Evolutionary conservation across 345 rosid genomes (phyloP), one percentile per base, ranked within the genome.

Genomic region (Rhodamnia rubescens): DNA sequence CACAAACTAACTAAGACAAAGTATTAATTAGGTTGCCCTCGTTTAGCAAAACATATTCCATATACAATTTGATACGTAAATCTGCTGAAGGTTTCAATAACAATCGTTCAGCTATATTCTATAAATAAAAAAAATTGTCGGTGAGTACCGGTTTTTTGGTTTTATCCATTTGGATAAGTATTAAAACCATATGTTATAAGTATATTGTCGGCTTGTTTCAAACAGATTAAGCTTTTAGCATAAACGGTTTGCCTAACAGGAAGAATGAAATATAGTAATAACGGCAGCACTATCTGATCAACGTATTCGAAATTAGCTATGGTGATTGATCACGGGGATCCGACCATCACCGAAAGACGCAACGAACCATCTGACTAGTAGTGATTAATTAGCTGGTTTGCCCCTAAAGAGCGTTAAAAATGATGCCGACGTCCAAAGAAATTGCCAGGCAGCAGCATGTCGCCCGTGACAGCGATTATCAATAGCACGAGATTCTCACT

Each of bases 161-260:
- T 32, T 64, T 64, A 0, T 64, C 44, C 1, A 2, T 64, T 2
- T 1, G 1, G 44, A 42, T 64, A 32, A 16, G 11, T 29, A 32
- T 16, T 64, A 61, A 1, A 32, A 36, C 8, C 78, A 16, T 64
- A 32, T 64, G 18, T 32, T 32, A 64, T 61, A 64, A 16, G 75
- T 64, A 32, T 0, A 3, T 36, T 32, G 24, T 64, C 4, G 0
- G 0, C 36, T 11, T 16, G 0, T 32, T 64, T 64, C 44, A 64
- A 32, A 64, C 20, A 16, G 6, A 15, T 15, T 29, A 29, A 64
- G 29, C 22, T 64, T 3, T 27, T 14, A 27, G 20, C 3, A 3
- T 0, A 14, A 27, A 27, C 2, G 7, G 8, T 61, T 14, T 5
- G 7, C 3, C 44, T 4, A 2, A 40, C 0, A 18, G 11, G 75